Evolutionary conservation across 371 early-diverging fungal genomes (phyloP).

Genomic region (Smittium mucronatum): DNA sequence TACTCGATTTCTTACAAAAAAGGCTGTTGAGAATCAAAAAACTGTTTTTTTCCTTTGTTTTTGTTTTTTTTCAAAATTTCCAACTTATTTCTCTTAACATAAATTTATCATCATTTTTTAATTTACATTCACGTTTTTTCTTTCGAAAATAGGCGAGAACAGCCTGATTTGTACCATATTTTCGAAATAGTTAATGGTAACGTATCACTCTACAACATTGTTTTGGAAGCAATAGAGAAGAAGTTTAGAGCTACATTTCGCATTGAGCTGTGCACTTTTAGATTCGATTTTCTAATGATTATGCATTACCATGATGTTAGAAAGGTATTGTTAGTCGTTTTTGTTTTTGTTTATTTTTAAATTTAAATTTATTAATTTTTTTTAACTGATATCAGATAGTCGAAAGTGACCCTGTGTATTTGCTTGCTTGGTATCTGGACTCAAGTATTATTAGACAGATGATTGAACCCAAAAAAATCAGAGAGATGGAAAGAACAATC

Average conservation of each 20-base stretch:
- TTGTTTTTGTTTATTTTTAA: background rate
- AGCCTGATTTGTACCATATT: background rate
- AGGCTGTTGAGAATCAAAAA: too few species aligned
- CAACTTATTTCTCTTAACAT: background rate
- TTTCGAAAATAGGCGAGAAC: background rate
- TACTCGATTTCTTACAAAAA: too few species aligned
- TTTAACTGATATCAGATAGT: background rate
- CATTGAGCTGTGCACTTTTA: background rate
- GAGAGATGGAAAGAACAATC: background rate
- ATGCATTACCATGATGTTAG: conserved; percentile 7
- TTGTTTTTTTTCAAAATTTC: too few species aligned
- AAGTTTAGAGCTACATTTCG: background rate
- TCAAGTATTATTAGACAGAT: background rate
- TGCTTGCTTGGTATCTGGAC: conserved; percentile 3
- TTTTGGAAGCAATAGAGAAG: background rate
- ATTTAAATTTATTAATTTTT: background rate
- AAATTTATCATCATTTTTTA: background rate
- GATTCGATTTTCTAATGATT: conserved; percentile 1
- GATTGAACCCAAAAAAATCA: background rate
- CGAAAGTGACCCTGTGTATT: conserved; percentile 3
- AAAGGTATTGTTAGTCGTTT: background rate
- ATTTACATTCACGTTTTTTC: background rate
- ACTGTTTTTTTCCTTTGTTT: too few species aligned
- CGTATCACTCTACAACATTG: background rate
- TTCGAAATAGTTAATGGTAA: conserved; percentile 1